Conservation (phyloP, 805 yeast species). For the Candida golubevii region DNA sequence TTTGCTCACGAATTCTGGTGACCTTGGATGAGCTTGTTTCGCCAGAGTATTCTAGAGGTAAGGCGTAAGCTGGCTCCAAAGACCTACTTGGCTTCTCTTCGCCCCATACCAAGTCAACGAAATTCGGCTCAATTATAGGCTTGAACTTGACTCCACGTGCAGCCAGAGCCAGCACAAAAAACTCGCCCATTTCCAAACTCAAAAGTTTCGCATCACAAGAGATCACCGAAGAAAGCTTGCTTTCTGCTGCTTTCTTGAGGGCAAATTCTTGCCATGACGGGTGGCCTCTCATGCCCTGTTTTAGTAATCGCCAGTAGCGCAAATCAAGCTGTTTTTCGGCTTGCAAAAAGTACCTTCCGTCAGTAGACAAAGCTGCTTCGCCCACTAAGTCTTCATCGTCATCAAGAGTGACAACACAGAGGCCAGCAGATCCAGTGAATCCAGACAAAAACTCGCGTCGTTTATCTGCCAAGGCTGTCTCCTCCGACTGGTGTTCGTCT, state of each 20-base stretch:
- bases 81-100: conserved; percentile 32
- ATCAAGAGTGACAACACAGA: conserved; percentile 21
- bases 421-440: conserved; percentile 19
- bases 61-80: conserved; percentile 28
- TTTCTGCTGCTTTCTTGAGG: conserved; percentile 51
- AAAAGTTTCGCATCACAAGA: conserved; percentile 84
- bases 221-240: conserved; percentile 46
- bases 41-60: conserved; percentile 31
- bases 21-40: conserved; percentile 29
- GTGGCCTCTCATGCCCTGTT: conserved; percentile 69
- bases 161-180: conserved; percentile 27
- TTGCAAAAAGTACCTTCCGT: conserved; percentile 91
- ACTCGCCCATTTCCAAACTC: conserved; percentile 44
- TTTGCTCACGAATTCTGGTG: conserved; percentile 24
- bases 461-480: conserved; percentile 17
- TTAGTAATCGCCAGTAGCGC: conserved; percentile 69
- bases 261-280: conserved; percentile 79
- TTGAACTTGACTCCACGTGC: conserved; percentile 23
- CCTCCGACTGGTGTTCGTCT: conserved; percentile 20
- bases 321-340: conserved; percentile 77
- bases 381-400: conserved; percentile 46
- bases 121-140: conserved; percentile 28
- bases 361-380: conserved; percentile 81
- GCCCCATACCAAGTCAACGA: conserved; percentile 39
- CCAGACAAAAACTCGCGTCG: conserved; percentile 18